Evolutionary conservation across 257 asterid genomes (phyloP).

Genomic region (Agastache rugosa): DNA sequence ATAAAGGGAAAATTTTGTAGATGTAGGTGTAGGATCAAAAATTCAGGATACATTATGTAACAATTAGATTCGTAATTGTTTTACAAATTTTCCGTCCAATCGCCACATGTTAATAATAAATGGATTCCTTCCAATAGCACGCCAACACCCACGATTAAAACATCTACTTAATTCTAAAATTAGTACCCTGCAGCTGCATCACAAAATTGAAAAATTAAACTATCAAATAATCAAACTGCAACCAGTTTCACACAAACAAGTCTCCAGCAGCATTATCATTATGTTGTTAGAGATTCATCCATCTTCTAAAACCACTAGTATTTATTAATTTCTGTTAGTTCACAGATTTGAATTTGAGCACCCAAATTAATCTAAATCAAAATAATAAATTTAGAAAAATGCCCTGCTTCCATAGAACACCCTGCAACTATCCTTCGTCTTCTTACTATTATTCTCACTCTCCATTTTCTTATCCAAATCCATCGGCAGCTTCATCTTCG

Average conservation of each 20-base stretch:
- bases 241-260: neutral
- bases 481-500: constrained; percentile 79
- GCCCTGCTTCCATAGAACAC: constrained; percentile 91
- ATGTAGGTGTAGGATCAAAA: no score
- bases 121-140: no score
- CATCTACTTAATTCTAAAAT: no score
- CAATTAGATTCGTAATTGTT: no score
- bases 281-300: constrained; percentile 30
- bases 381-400: constrained; percentile 48
- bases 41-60: no score
- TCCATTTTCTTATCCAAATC: constrained; percentile 46
- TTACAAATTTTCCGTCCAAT: no score
- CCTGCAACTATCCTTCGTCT: constrained; percentile 56
- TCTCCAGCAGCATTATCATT: no score
- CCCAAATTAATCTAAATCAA: neutral
- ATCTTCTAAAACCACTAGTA: neutral
- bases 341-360: neutral
- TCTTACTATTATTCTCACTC: constrained; percentile 43
- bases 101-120: no score
- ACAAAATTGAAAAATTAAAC: no score
- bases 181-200: no score
- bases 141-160: no score
- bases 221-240: constrained; percentile 3
- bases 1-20: no score
- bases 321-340: neutral